Evolutionary conservation across 352 stramenopile species (phyloP).

Genomic region (Phytophthora cajani): DNA sequence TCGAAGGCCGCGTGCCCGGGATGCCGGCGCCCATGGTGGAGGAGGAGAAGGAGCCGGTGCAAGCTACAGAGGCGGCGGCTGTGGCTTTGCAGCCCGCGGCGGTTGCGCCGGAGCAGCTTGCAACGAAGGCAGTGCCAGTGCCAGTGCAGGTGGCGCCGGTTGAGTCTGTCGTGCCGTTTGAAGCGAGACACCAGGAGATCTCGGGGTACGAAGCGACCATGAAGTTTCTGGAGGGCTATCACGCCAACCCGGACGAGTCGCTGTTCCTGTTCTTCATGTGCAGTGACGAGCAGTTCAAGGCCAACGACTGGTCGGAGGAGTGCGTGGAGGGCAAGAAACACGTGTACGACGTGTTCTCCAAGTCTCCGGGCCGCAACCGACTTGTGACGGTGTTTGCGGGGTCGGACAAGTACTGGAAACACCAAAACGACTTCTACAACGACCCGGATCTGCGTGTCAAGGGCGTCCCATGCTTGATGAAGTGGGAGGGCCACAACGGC

Average conservation of each 20-base stretch:
- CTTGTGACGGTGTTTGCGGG: slow-evolving; percentile 69
- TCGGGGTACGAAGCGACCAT: slow-evolving; percentile 55
- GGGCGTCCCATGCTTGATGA: slow-evolving; percentile 48
- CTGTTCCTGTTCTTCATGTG: slow-evolving; percentile 79
- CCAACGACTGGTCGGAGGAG: slow-evolving; percentile 57
- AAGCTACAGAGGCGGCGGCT: slow-evolving; percentile 9
- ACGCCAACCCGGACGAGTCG: slow-evolving; percentile 41
- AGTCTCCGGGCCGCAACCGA: slow-evolving; percentile 54
- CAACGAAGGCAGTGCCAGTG: slow-evolving; percentile 4
- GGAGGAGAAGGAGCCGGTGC: slow-evolving; percentile 12
- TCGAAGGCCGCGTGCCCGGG: slow-evolving; percentile 28
- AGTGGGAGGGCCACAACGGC: slow-evolving; percentile 45
- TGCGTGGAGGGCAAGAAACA: slow-evolving; percentile 56
- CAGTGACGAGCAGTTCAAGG: slow-evolving; percentile 62
- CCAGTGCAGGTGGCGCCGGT: background rate
- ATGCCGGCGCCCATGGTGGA: slow-evolving; percentile 22
- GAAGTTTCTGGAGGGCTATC: slow-evolving; percentile 60
- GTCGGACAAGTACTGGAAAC: slow-evolving; percentile 51
- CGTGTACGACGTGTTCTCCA: slow-evolving; percentile 67
- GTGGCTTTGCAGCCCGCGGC: slow-evolving; percentile 5
- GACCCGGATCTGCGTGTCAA: slow-evolving; percentile 51
- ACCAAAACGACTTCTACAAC: slow-evolving; percentile 53
- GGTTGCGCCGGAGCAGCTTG: slow-evolving; percentile 3
- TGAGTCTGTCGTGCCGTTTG: slow-evolving; percentile 26
- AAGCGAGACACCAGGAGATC: slow-evolving; percentile 50